Evolutionary conservation across 2,329 filamentous ascomycete genomes (phyloP).

Genomic region (Fusarium armeniacum): DNA sequence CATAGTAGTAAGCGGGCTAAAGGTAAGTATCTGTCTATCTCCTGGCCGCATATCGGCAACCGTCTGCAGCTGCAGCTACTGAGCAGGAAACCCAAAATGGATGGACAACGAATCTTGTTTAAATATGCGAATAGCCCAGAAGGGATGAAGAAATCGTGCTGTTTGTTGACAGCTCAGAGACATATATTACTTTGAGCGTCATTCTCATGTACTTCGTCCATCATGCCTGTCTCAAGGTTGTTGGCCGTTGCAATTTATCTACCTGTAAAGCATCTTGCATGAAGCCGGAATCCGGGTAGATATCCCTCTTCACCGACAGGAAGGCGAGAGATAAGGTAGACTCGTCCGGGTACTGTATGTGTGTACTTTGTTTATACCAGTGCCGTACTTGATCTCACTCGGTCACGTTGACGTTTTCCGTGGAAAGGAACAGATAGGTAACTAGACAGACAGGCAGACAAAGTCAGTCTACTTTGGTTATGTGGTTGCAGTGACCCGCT

Average conservation of each 20-base stretch:
- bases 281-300: conserved; percentile 26
- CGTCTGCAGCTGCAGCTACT: conserved; percentile 14
- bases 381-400: neutral
- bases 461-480: neutral
- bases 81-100: conserved; percentile 17
- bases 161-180: conserved; percentile 21
- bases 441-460: neutral
- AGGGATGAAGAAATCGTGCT: neutral
- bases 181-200: conserved; percentile 15
- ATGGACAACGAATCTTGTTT: conserved; percentile 12
- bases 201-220: conserved; percentile 25
- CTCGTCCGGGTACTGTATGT: neutral
- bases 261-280: conserved; percentile 17
- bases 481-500: conserved; percentile 28
- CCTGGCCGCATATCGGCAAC: conserved; percentile 9
- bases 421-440: conserved; percentile 22
- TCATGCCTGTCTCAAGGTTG: conserved; percentile 23
- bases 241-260: conserved; percentile 11
- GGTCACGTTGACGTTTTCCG: neutral
- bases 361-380: neutral
- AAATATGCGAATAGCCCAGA: conserved; percentile 10
- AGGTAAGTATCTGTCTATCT: neutral
- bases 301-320: conserved; percentile 31
- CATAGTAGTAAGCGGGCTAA: neutral
- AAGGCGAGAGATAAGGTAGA: conserved; percentile 24